Percentiles rank a stretch among this genome's conserved stretches.
These are phyloP conservation scores for Volvariella surrecta DNA, from an alignment of 1,284 basidiomycete genomes.

Conservation along the genomic window DNA sequence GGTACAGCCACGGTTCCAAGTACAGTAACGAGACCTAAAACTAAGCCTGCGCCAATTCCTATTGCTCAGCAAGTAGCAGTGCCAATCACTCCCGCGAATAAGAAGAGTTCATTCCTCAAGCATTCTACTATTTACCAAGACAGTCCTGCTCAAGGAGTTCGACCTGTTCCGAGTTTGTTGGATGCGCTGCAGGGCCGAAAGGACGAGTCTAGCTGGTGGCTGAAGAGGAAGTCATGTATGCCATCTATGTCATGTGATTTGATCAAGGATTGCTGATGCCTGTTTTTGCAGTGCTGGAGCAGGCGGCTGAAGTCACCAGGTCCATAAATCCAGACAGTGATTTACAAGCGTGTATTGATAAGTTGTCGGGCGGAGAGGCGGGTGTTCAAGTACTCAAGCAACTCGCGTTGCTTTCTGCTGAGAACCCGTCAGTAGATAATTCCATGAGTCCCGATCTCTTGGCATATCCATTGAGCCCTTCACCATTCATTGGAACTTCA, in stretches of 20 bases:
- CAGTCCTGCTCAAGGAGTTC: constrained; percentile 54
- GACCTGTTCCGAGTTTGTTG: constrained; percentile 42
- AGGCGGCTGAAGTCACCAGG: not conserved
- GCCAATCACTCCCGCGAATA: constrained; percentile 56
- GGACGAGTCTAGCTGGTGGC: constrained; percentile 70
- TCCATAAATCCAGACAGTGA: constrained; percentile 23
- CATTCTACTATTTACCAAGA: constrained; percentile 74
- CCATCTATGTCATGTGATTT: constrained; percentile 9
- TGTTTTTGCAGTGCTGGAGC: constrained; percentile 10
- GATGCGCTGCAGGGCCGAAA: constrained; percentile 55
- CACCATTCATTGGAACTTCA: constrained; percentile 33
- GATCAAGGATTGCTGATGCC: not conserved
- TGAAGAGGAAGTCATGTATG: constrained; percentile 61
- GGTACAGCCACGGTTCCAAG: constrained; percentile 25
- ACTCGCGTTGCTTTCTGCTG: constrained; percentile 50
- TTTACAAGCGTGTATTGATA: constrained; percentile 40
- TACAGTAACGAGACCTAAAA: constrained; percentile 22
- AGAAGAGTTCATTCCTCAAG: constrained; percentile 41
- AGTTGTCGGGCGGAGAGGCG: constrained; percentile 43
- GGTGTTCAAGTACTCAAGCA: constrained; percentile 48
- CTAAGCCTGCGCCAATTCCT: constrained; percentile 24
- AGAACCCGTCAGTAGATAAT: constrained; percentile 45
- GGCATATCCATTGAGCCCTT: constrained; percentile 36
- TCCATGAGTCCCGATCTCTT: constrained; percentile 31
- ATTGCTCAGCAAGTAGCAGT: constrained; percentile 16